A percentile compares a stretch with the other conserved stretches of the same genome.
These are phyloP conservation scores for Pichia exigua DNA, from an alignment of 805 yeast genomes.

Conservation along the genomic window DNA sequence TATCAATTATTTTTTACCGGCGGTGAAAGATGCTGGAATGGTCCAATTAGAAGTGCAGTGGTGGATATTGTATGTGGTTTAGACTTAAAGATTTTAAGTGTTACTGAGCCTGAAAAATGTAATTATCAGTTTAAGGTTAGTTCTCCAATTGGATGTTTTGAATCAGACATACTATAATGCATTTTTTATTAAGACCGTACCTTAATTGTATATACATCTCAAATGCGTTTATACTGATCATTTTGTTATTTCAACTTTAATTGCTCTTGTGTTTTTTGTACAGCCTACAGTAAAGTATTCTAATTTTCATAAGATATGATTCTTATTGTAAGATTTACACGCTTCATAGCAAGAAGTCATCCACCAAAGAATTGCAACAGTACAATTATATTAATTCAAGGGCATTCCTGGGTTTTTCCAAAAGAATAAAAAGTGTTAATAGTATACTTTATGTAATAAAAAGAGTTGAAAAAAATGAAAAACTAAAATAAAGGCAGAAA, in stretches of 20 bases:
- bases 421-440: background rate
- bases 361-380: too few relatives aligned
- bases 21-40: slow-evolving; percentile 92
- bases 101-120: slow-evolving; percentile 86
- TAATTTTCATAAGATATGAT: too few relatives aligned
- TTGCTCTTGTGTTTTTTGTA: too few relatives aligned
- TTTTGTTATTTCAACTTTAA: background rate
- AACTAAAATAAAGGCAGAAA: background rate
- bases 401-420: too few relatives aligned
- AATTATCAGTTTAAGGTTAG: slow-evolving; percentile 51
- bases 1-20: slow-evolving; percentile 32
- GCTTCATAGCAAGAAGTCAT: too few relatives aligned
- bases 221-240: background rate
- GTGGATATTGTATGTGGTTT: slow-evolving; percentile 64
- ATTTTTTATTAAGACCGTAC: too few relatives aligned
- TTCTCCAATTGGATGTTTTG: slow-evolving; percentile 40
- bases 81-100: slow-evolving; percentile 45
- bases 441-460: background rate
- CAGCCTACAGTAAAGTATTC: too few relatives aligned
- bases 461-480: background rate
- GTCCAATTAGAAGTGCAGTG: slow-evolving; percentile 69
- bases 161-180: slow-evolving; percentile 10
- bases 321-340: too few relatives aligned
- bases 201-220: too few relatives aligned
- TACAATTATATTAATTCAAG: too few relatives aligned